Evolutionary conservation across 345 rosid genomes (phyloP), one percentile per base, ranked within the genome.

Genomic region (Cardamine chenopodiifolia): DNA sequence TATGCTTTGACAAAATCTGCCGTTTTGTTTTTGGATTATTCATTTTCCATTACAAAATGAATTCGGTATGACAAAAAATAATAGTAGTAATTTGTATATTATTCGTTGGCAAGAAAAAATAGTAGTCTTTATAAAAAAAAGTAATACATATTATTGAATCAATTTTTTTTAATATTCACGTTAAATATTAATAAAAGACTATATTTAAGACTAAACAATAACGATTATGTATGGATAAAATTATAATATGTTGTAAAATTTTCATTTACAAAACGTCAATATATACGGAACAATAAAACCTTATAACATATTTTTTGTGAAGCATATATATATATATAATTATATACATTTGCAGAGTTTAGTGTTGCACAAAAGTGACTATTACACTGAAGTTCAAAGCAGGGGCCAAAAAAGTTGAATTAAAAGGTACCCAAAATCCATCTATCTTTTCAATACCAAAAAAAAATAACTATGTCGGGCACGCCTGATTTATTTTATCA

Each of bases 401-500:
- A 58, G 58, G 32, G 64, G 35, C 70, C 10, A 14, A 40, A 11
- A 74, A 67, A 23, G 45, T 45, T 56, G 37, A 55, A 54, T 10
- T 64, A 54, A 55, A 74, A 67, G 45, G 69, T 50, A 68, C 69
- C 26, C 42, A 61, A 76, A 75, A 40, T 50, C 55, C 22, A 34
- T 58, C 40, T 25, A 49, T 58, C 59, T 58, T 57, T 64, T 49
- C 11, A 22, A 61, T 31, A 17, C 12, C 3, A 34, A 44, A 39
- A 52, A 28, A 18, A 15, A 54, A 53, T n/a, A 54, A 19, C 52
- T 76, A 70, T 76, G 71, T 76, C 71, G 64, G 49, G 64, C 74
- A 76, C 62, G 79, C 79, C 57, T 42, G 10, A 7, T 29, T 14
- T 8, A 29, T 7, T 8, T 50, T 20, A 10, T 11, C 15, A 31